Conservation (phyloP, 2,329 filamentous ascomycete genomes). For the Neofusicoccum laricinum region DNA sequence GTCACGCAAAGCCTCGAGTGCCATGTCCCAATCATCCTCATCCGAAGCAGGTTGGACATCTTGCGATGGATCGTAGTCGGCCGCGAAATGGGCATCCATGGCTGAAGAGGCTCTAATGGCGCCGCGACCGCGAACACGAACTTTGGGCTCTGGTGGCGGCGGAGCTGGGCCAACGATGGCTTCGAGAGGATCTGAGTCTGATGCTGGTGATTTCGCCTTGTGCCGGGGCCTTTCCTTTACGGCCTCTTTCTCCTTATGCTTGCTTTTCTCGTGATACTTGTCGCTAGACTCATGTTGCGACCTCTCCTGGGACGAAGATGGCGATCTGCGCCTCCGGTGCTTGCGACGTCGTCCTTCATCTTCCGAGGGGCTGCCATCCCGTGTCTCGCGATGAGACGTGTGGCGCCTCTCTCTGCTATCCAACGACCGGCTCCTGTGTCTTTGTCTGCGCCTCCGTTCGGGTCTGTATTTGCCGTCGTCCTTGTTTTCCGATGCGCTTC, state of each 20-base stretch:
- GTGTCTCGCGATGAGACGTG: neutral
- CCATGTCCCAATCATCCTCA: constrained; percentile 72
- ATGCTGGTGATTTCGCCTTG: constrained; percentile 19
- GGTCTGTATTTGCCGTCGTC: constrained; percentile 17
- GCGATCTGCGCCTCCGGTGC: constrained; percentile 16
- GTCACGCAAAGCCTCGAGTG: constrained; percentile 74
- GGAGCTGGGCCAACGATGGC: constrained; percentile 71
- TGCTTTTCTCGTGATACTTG: neutral
- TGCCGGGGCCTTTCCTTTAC: neutral
- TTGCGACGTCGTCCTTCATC: neutral
- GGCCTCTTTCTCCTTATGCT: neutral
- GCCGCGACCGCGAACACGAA: constrained; percentile 68
- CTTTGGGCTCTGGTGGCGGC: constrained; percentile 45
- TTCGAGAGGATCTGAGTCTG: constrained; percentile 68
- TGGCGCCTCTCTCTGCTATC: constrained; percentile 7
- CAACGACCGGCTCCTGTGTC: neutral
- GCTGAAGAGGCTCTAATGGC: constrained; percentile 58
- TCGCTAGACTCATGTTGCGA: neutral
- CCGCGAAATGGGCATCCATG: constrained; percentile 79
- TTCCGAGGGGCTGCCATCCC: neutral
- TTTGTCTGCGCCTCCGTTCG: constrained; percentile 13
- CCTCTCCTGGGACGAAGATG: constrained; percentile 19
- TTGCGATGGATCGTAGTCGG: constrained; percentile 57
- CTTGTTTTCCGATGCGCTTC: neutral
- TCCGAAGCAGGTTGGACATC: constrained; percentile 53